Evolutionary conservation across 108 stramenopile genomes (phyloP), one percentile per base, ranked within the genome.

Genomic region (Cyclotella kingstonii): DNA sequence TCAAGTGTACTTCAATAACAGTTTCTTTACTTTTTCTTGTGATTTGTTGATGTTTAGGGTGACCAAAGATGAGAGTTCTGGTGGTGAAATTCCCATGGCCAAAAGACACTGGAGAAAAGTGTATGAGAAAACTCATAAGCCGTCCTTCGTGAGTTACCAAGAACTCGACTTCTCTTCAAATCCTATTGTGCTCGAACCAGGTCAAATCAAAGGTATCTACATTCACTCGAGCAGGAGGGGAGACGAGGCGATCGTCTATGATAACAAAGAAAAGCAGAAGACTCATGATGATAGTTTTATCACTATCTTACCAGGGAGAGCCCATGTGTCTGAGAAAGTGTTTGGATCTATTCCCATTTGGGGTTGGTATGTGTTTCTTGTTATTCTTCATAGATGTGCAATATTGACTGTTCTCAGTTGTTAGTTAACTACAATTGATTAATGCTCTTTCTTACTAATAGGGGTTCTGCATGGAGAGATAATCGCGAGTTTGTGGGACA

Each of bases 401-500:
- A 12, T 28, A 7, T 5, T 40, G 1, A 4, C 8, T 28, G 27
- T 51, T 5, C 50, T 29, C 0, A 11, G 21, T 30, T 30, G 11
- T 23, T 6, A 30, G 38, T 14, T 43, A 23, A 19, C 6, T 5
- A 5, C n/a, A n/a, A n/a, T n/a, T n/a, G n/a, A n/a, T n/a, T 30
- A 17, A n/a, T 8, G 12, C 34, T 42, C 15, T 56, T n/a, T 28
- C 21, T 3, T 58, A 5, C 17, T 33, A 42, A 58, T 82, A 39
- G 90, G 90, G 91, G 88, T 6, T 82, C 81, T 70, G 81, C 91
- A 15, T 93, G 91, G 91, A 67, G 92, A 21, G 87, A 90, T 54
- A 78, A 82, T 29, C 79, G 92, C 14, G 88, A 88, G 40, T 57
- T 57, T 23, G 56, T 57, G 3, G 56, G 56, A 0, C 56, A 76